Evolutionary conservation across 192 early-diverging fungal species (phyloP).

Genomic region (Coemansia sp.): DNA sequence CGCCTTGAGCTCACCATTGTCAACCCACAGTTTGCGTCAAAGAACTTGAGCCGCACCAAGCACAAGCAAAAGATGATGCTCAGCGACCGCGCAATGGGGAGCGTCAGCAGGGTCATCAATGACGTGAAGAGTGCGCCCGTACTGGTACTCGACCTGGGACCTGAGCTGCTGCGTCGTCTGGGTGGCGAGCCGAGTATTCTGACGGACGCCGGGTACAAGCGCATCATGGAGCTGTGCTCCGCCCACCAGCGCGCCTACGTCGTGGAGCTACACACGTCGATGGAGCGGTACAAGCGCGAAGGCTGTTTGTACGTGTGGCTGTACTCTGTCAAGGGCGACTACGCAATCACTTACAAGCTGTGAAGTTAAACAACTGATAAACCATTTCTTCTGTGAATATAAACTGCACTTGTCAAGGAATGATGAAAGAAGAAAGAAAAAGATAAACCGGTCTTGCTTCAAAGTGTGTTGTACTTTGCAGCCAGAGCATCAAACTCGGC

Average conservation of each 20-base stretch:
- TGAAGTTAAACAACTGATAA: constrained; percentile 1
- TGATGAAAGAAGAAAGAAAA: background rate
- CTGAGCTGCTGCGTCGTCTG: constrained; percentile 58
- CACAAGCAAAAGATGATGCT: constrained; percentile 40
- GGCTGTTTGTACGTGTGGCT: constrained; percentile 64
- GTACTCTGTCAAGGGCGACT: constrained; percentile 69
- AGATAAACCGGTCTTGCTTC: background rate
- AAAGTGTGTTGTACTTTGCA: constrained; percentile 8
- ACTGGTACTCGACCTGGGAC: constrained; percentile 63
- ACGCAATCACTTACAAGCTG: constrained; percentile 60
- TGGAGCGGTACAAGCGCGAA: constrained; percentile 39
- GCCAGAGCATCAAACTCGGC: constrained; percentile 71
- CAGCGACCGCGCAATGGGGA: constrained; percentile 55
- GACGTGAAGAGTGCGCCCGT: constrained; percentile 63
- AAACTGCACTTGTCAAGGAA: too few relatives aligned
- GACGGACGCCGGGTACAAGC: constrained; percentile 64
- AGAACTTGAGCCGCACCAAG: constrained; percentile 35
- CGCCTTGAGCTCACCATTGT: constrained; percentile 40
- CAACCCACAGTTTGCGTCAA: constrained; percentile 26
- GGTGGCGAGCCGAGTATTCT: constrained; percentile 60
- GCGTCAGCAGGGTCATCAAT: constrained; percentile 56
- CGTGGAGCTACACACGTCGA: constrained; percentile 52
- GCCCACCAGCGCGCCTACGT: constrained; percentile 58
- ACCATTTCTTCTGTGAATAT: too few relatives aligned
- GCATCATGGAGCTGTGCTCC: constrained; percentile 56